Evolutionary conservation across 176 grass and related monocot species (phyloP).

Genomic region (Zoysia pacifica): DNA sequence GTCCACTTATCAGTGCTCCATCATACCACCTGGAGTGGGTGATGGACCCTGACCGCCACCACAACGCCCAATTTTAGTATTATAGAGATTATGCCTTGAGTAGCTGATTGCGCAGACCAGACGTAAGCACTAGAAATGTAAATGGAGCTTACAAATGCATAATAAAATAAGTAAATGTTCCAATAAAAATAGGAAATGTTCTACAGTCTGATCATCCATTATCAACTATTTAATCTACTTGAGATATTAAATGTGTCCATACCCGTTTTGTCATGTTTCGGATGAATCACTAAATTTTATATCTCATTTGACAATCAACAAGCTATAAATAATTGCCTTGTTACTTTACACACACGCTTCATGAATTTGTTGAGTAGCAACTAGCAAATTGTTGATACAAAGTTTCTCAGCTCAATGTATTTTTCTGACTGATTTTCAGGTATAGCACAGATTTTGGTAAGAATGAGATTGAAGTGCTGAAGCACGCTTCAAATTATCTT

Average conservation of each 20-base stretch:
- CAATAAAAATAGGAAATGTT: background rate
- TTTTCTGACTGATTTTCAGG: slow-evolving; percentile 50
- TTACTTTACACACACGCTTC: slow-evolving; percentile 11
- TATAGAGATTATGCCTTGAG: background rate
- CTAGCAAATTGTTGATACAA: background rate
- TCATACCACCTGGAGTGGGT: no score
- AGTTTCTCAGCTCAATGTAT: background rate
- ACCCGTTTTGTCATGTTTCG: slow-evolving; percentile 1
- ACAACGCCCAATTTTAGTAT: no score
- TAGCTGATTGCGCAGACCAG: background rate
- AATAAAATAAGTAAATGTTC: slow-evolving; percentile 14
- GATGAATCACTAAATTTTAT: background rate
- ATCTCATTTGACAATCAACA: background rate
- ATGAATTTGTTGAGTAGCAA: slow-evolving; percentile 6
- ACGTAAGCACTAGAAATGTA: background rate
- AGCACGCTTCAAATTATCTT: slow-evolving; percentile 90
- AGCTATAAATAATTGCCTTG: background rate
- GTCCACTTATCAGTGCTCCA: no score
- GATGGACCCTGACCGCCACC: no score
- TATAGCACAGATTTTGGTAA: slow-evolving; percentile 90
- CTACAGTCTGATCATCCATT: background rate
- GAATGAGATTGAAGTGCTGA: slow-evolving; percentile 78
- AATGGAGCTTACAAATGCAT: background rate
- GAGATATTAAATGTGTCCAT: slow-evolving; percentile 2
- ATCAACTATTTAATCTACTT: background rate